These are phyloP conservation scores for Emergomyces africanus DNA, from an alignment of 2,329 filamentous ascomycete species.

Conservation along the genomic window DNA sequence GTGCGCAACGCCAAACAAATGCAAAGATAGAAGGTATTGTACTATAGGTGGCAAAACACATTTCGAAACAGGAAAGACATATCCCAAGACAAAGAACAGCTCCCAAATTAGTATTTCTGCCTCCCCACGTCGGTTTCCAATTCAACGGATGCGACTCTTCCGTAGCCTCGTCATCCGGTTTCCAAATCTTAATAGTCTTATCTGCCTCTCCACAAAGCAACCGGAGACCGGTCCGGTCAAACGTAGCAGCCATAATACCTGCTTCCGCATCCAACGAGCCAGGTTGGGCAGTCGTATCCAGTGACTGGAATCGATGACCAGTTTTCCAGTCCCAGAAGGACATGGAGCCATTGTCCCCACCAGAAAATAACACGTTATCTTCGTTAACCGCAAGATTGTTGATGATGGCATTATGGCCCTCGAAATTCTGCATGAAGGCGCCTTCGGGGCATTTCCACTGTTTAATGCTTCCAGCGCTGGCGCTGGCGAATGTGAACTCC, in stretches of 20 bases:
- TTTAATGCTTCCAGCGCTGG: slow-evolving; percentile 88
- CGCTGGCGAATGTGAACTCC: slow-evolving; percentile 93
- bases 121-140: slow-evolving; percentile 75
- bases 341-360: slow-evolving; percentile 91
- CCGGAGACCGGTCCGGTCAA: slow-evolving; percentile 76
- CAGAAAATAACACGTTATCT: slow-evolving; percentile 89
- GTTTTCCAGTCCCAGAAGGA: slow-evolving; percentile 99
- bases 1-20: slow-evolving; percentile 8
- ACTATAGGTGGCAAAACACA: slow-evolving; percentile 17
- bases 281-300: slow-evolving; percentile 86
- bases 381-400: slow-evolving; percentile 90
- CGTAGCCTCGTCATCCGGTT: slow-evolving; percentile 80
- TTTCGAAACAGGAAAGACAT: slow-evolving; percentile 14
- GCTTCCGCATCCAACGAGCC: slow-evolving; percentile 89
- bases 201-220: slow-evolving; percentile 92
- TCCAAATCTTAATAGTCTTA: slow-evolving; percentile 99
- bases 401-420: slow-evolving; percentile 92
- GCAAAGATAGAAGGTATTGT: slow-evolving; percentile 2
- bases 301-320: slow-evolving; percentile 76
- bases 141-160: slow-evolving; percentile 82
- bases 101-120: slow-evolving; percentile 53
- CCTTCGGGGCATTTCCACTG: slow-evolving; percentile 99
- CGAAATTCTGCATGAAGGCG: slow-evolving; percentile 98
- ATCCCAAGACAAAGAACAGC: slow-evolving; percentile 2
- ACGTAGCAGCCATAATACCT: slow-evolving; percentile 88